Base-by-base conservation (phyloP, 2,329 filamentous ascomycete species). In the Alternaria longipes region DNA sequence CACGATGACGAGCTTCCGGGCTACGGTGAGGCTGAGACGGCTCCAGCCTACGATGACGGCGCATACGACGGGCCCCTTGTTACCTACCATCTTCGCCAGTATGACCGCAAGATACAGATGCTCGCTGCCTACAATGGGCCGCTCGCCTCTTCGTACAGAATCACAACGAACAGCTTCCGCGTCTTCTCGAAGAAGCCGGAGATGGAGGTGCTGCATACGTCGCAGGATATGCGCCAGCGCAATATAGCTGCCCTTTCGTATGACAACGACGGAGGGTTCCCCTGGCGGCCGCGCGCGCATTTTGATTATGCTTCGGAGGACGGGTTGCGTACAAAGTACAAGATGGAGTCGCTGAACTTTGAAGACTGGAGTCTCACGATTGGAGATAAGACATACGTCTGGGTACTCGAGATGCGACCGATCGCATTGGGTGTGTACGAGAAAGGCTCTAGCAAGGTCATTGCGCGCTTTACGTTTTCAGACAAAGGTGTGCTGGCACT, bases 151-250 rank as follows among this genome's bases (percentile, higher is more conserved):
- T 77, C 71, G 12, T 77, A 75, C 62, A 69, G 73, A n/a, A 63
- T 76, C 18, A 65, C 66, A 14, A 67, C 66, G 22, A 67, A 73
- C 34, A 60, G 62, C 34, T 66, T 69, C 38, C 69, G 70, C 8
- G 42, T 74, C 38, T 75, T 78, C 56, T 75, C 73, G 2, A 77
- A 76, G 66, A 78, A 71, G 56, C 66, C 75, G 2, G 73, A 77
- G 44, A 71, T 75, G 62, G 69, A 77, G 41, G 55, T 78, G 30
- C 57, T 72, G 9, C 68, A 72, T 30, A 69, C 68, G 5, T 49
- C 51, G 4, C 60, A 52, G 32, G 68, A 64, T n/a, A 56, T 57
- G 28, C 55, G 54, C 6, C 68, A 73, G 59, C 64, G 70, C 14
- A 67, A 62, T 18, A 61, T 76, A n/a, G 71, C 71, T 7, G 60